Evolutionary conservation across 108 stramenopile genomes (phyloP), one percentile per base, ranked within the genome.

Genomic region (Nannochloropsis gaditana): DNA sequence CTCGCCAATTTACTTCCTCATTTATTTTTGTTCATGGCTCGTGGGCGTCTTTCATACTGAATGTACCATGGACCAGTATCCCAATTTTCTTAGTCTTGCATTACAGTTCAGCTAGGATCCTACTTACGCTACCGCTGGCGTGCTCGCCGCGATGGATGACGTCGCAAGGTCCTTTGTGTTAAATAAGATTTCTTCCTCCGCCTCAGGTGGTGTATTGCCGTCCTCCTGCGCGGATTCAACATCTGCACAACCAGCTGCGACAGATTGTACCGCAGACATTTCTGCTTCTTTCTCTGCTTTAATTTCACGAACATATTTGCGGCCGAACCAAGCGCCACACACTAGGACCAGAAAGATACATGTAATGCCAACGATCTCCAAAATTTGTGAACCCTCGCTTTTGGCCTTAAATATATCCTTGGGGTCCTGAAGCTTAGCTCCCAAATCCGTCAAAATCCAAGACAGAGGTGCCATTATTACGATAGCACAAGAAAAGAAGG

Each of bases 361-460:
- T n/a, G n/a, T n/a, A 8, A 73, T 73, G 59, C 59, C 59, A n/a
- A 73, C 8, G 59, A 73, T 73, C 59, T 73, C 59, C 59, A 73
- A n/a, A n/a, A 73, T 73, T n/a, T 6, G 59, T n/a, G 19, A n/a
- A n/a, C 59, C 59, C 59, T 73, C n/a, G 59, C 59, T 73, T 6
- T 73, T 73, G 59, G 59, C 59, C n/a, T 73, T 73, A n/a, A 73
- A 73, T n/a, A 73, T 73, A 73, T 73, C 59, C n/a, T 15, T n/a
- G n/a, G 59, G 59, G 8, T 73, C 6, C 59, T 73, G 4, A 4
- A 73, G 59, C 59, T 73, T 73, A n/a, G 59, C 59, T n/a, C 59
- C 59, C n/a, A 73, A 8, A n/a, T 73, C 59, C 4, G 59, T n/a
- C 4, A 73, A n/a, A 15, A 73, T n/a, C 59, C 59, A 73, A 73